A percentile compares a stretch with the other conserved stretches of the same genome.
Evolutionary conservation across 1,139 yeast species (phyloP).

Genomic region (Kodamaea sp.): DNA sequence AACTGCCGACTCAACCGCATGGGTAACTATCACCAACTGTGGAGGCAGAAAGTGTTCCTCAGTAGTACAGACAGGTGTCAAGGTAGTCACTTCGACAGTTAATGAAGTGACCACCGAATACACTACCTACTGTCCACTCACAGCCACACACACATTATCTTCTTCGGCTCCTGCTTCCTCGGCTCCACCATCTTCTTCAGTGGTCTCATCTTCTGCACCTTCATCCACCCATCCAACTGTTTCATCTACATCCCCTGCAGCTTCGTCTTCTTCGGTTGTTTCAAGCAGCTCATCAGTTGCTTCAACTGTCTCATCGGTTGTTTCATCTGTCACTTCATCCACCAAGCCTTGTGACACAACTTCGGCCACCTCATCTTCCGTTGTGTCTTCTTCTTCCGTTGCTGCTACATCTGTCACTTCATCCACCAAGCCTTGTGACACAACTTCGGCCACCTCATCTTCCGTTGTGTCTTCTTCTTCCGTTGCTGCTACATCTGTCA

Average conservation of each 20-base stretch:
- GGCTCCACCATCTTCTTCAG: conserved; percentile 2
- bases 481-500: conserved; percentile 1
- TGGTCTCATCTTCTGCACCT: conserved; percentile 2
- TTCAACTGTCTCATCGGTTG: neutral
- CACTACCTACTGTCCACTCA: conserved; percentile 17
- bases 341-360: conserved; percentile 19
- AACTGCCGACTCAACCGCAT: conserved; percentile 15
- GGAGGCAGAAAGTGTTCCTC: conserved; percentile 21
- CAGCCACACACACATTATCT: conserved; percentile 2
- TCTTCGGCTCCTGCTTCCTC: conserved; percentile 3
- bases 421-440: too few species aligned
- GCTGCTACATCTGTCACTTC: too few species aligned
- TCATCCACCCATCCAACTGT: neutral
- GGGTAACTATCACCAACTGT: conserved; percentile 24
- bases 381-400: conserved; percentile 3
- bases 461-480: conserved; percentile 22
- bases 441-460: conserved; percentile 9
- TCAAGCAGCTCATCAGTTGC: conserved; percentile 5
- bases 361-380: conserved; percentile 1
- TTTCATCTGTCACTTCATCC: conserved; percentile 24
- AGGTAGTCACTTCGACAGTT: conserved; percentile 12
- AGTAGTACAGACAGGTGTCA: conserved; percentile 11
- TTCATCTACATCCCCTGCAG: conserved; percentile 2
- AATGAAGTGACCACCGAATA: conserved; percentile 11
- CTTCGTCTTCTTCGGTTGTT: conserved; percentile 1